Base-by-base conservation (phyloP, 805 yeast species). In the Zygosaccharomyces bisporus region DNA sequence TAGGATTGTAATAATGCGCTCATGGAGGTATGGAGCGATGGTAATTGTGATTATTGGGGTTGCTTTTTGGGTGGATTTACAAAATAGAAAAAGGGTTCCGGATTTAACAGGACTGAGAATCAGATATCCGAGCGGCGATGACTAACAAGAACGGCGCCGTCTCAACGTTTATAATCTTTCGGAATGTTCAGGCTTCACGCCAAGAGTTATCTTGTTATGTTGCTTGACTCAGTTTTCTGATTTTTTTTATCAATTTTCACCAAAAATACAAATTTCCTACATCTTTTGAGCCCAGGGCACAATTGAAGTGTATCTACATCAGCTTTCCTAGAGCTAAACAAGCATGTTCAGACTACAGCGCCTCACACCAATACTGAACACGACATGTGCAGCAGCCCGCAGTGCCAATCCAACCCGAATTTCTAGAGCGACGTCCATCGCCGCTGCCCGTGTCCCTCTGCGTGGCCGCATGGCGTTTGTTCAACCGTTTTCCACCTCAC, bases 1-100 rank as follows among this genome's bases (percentile, higher is more conserved):
- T 71, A 71, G 0, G 64, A 56, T 5, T 53, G 44, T 24, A 63
- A 47, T 31, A 63, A 36, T 4, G 59, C 47, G 24, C 54, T 53
- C 68, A 64, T 63, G 5, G 31, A 13, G n/a, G 6, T 10, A n/a
- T n/a, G n/a, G n/a, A n/a, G 31, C 4, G n/a, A 27, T 10, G 31
- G 31, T 6, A 12, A 23, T 23, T 23, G 27, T 6, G 10, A 6
- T 27, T 27, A 10, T n/a, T 12, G 4, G 3, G 14, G 31, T 27
- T 10, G 8, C 14, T n/a, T n/a, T 27, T n/a, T 3, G 8, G 16
- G 31, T 27, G 4, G 31, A n/a, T 10, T 27, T 27, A n/a, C 6
- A 10, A 27, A 27, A 6, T 6, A 13, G 13, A 12, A 13, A 13
- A 27, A 6, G 25, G 9, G 25, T 9, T 21, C n/a, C n/a, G n/a